Base-by-base conservation (phyloP, 139 green algal species). In the Coccomyxa sp. region DNA sequence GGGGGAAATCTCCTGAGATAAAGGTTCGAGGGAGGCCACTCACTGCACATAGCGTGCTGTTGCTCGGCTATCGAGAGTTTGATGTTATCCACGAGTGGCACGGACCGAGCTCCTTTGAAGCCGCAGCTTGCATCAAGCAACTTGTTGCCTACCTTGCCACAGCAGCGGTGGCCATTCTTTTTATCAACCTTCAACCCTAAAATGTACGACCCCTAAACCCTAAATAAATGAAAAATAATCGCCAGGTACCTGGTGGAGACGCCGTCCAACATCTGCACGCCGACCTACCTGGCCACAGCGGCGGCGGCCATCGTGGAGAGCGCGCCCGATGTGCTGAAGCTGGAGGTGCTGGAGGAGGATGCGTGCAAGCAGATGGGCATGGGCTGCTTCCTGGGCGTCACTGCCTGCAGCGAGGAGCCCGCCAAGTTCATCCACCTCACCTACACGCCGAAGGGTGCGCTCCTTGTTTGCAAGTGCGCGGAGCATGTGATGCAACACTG, bases 351-450 rank as follows among this genome's bases (percentile, higher is more conserved):
- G 66, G 96, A 98, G 84, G 91, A 94, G 85, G 91, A 87, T 10
- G 92, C 96, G 17, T 99, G 97, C 87, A 93, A 96, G 88, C 85
- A 89, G 23, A 87, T 99, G 85, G 90, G 90, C 82, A 99, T 99
- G 97, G 97, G 97, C 15, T 88, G 85, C 58, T 99, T 93, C 90
- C 93, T 99, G 80, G 97, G 93, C 3, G 97, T 99, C n/a, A 88
- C 97, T 0, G 93, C 94, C 79, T 95, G 92, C 4, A 93, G 88
- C 0, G 88, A 88, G 0, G 87, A 95, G 82, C 95, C 95, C 0
- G 94, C 94, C 31, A 95, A 97, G 84, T 98, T 99, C 93, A 99
- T 99, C 85, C 97, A 99, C 88, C 90, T 99, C 15, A 97, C 89
- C 9, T 99, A 99, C 91, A 96, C 85, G 13, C 90, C 94, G 0